phyloP scores from a whole-genome alignment of 75 land plant species.

The Isoetes taiwanensis region DNA sequence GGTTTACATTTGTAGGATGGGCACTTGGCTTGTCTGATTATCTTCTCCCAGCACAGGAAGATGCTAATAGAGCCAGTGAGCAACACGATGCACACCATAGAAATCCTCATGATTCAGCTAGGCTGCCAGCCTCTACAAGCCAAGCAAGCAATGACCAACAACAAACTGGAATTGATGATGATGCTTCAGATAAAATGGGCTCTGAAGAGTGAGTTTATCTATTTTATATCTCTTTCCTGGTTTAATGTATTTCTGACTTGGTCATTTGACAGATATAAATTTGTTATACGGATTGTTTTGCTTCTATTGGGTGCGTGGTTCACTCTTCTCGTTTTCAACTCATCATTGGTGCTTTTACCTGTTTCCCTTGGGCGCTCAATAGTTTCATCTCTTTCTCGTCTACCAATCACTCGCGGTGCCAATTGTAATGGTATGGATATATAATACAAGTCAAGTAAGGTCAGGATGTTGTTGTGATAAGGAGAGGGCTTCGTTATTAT shows the following conservation, averaged over 20 bases:
- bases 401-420: constrained; percentile 81
- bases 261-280: constrained; percentile 46
- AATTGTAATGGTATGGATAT: constrained; percentile 74
- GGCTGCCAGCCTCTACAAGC: too few species aligned
- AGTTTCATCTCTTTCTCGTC: constrained; percentile 62
- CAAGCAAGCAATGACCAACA: too few species aligned
- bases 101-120: constrained; percentile 3
- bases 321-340: constrained; percentile 72
- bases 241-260: not conserved
- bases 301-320: constrained; percentile 84
- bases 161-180: constrained; percentile 41
- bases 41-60: constrained; percentile 66
- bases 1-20: constrained; percentile 89
- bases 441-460: not conserved
- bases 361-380: constrained; percentile 71
- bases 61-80: constrained; percentile 38
- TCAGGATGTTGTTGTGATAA: not conserved
- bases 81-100: constrained; percentile 14
- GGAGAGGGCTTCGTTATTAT: too few species aligned
- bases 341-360: constrained; percentile 71
- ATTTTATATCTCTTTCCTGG: not conserved
- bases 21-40: constrained; percentile 81
- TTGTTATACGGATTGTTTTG: constrained; percentile 72
- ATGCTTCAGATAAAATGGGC: constrained; percentile 50
- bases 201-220: constrained; percentile 48